Evolutionary conservation across 257 asterid genomes (phyloP), one percentile per base, ranked within the genome.

Genomic region (Solanum pinnatisectum): DNA sequence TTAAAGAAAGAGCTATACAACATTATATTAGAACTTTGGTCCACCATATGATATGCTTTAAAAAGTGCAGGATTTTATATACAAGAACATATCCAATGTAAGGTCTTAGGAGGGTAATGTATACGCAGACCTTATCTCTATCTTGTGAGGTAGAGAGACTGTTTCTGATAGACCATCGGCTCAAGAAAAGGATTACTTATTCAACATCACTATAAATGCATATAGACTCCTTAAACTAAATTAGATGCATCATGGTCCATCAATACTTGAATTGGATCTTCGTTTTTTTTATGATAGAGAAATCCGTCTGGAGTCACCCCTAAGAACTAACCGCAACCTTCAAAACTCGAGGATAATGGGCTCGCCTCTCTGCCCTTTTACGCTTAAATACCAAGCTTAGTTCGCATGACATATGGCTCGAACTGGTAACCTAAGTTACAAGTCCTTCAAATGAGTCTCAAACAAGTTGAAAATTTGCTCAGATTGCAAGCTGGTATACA

Each of bases 401-500:
- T 56, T 56, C 2, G 65, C 65, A 56, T 56, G 65, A 56, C 65
- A 56, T 18, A 16, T 18, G 65, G 4, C 65, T 56, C 65, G 1
- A 56, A 56, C 59, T 46, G 5, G 59, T 20, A 1, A 4, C 65
- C 4, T 56, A 18, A 56, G 65, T 56, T 56, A 56, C 65, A 56
- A 56, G 65, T 56, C 4, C 65, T 56, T 32, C 92, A 94, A 72
- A 91, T 96, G 98, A 91, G 95, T 93, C 85, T 91, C 98, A 85
- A 96, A 96, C 99, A 98, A 96, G 87, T 95, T 91, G 88, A 96
- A 89, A 25, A 96, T 96, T 88, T 97, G 92, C 71, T 88, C 92
- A 40, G 96, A 94, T 67, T 90, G 96, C 92, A 97, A 92, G 91
- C 98, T 95, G 52, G 98, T 46, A 46, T 30, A 30, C 1, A 30